A percentile compares a stretch with the other conserved stretches of the same genome.
Evolutionary conservation across 345 rosid genomes (phyloP).

Genomic region (Firmiana major): DNA sequence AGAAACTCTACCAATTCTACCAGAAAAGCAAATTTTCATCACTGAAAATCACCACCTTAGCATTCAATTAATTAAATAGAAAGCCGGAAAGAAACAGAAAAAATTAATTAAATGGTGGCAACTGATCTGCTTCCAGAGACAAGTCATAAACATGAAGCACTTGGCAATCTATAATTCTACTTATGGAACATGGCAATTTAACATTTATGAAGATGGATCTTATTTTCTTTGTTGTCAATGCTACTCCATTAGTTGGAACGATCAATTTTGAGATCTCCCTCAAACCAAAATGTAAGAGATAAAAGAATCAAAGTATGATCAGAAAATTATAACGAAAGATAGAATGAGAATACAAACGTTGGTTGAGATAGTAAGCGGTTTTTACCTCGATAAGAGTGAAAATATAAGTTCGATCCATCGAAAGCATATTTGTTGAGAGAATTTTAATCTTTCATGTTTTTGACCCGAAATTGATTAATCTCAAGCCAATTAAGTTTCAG

Average conservation of each 20-base stretch:
- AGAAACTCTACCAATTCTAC: not conserved
- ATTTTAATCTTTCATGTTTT: no score
- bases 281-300: no score
- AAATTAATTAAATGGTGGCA: not conserved
- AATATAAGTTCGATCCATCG: no score
- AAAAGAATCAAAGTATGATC: no score
- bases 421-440: no score
- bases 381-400: no score
- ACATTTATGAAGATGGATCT: not conserved
- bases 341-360: no score
- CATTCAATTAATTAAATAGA: slow-evolving; percentile 13
- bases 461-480: no score
- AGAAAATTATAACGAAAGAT: no score
- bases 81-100: not conserved
- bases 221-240: not conserved
- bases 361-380: no score
- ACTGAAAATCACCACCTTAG: slow-evolving; percentile 59
- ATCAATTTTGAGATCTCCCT: not conserved
- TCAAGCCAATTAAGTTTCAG: no score
- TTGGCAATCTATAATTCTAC: not conserved
- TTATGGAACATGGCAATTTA: not conserved
- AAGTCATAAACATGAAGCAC: not conserved
- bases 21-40: not conserved
- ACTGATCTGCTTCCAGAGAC: not conserved
- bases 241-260: not conserved